Evolutionary conservation across 1,284 basidiomycete species (phyloP).

Genomic region (Macrocystidia cucumis): DNA sequence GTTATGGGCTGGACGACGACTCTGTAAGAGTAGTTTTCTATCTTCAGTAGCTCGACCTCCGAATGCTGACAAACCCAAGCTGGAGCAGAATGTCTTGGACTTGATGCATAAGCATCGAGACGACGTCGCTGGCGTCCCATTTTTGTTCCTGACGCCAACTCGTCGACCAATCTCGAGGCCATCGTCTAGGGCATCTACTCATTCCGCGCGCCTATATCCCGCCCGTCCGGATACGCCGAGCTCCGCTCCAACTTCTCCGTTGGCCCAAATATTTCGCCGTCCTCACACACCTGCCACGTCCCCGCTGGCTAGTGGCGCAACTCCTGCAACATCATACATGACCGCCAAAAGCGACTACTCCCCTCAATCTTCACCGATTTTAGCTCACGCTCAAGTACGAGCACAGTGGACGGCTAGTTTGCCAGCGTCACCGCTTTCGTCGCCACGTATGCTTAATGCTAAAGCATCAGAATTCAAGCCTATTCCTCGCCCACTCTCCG

Average conservation of each 20-base stretch:
- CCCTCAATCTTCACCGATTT: conserved; percentile 63
- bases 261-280: conserved; percentile 62
- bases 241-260: conserved; percentile 63
- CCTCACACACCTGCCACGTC: conserved; percentile 73
- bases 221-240: conserved; percentile 66
- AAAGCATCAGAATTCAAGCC: conserved; percentile 53
- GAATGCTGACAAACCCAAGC: conserved; percentile 38
- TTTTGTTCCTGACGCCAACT: conserved; percentile 71
- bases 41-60: conserved; percentile 7
- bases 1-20: conserved; percentile 68
- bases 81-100: conserved; percentile 74
- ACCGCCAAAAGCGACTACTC: conserved; percentile 48
- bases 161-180: conserved; percentile 74
- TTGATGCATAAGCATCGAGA: conserved; percentile 84
- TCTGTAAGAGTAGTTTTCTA: conserved; percentile 39
- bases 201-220: conserved; percentile 52
- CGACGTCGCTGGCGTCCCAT: conserved; percentile 75
- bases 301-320: conserved; percentile 49
- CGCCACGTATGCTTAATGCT: conserved; percentile 45
- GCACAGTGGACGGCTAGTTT: conserved; percentile 67
- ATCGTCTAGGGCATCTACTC: conserved; percentile 71
- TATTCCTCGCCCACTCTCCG: conserved; percentile 67
- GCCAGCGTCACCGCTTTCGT: conserved; percentile 53
- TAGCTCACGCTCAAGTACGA: conserved; percentile 44
- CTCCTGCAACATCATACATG: conserved; percentile 51